These are phyloP conservation scores for Podospora conica DNA, from an alignment of 495 filamentous ascomycete genomes.

Conservation along the genomic window DNA sequence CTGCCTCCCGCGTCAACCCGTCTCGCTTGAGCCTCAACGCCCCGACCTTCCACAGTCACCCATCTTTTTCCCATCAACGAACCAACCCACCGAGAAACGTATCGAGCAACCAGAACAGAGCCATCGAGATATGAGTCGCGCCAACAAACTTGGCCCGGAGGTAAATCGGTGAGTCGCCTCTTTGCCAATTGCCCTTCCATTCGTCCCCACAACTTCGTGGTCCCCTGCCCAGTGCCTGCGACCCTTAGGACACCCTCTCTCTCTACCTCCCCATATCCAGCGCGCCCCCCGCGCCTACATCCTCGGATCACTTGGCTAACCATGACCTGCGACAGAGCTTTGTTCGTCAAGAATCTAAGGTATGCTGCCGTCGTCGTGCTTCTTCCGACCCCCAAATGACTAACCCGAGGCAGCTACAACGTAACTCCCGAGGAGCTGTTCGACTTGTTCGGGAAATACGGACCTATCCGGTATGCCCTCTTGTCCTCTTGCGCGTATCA, in stretches of 20 bases:
- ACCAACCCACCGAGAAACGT: conserved; percentile 18
- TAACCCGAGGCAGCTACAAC: conserved; percentile 66
- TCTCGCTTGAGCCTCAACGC: conserved; percentile 26
- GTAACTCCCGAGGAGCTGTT: conserved; percentile 91
- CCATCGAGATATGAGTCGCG: conserved; percentile 67
- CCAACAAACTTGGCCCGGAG: conserved; percentile 88
- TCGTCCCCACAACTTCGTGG: background rate
- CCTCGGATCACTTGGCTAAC: conserved; percentile 25
- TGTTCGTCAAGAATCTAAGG: conserved; percentile 98
- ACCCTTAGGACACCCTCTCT: background rate
- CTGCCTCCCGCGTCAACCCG: conserved; percentile 25
- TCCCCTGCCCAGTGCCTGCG: background rate
- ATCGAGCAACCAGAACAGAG: conserved; percentile 23
- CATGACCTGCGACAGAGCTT: conserved; percentile 57
- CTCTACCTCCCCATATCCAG: conserved; percentile 6
- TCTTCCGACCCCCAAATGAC: conserved; percentile 6
- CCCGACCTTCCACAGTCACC: conserved; percentile 12
- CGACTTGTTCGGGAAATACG: conserved; percentile 91
- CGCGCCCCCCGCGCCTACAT: background rate
- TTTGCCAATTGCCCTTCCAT: background rate
- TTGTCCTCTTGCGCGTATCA: conserved; percentile 19
- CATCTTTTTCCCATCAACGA: conserved; percentile 13
- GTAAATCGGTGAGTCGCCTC: conserved; percentile 71
- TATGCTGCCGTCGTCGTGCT: conserved; percentile 36
- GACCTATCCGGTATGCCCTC: conserved; percentile 72